Percentiles rank a stretch among this genome's conserved stretches.
These are phyloP conservation scores for Ophiostoma australiae DNA, from an alignment of 2,329 filamentous ascomycete species.

Conservation along the genomic window DNA sequence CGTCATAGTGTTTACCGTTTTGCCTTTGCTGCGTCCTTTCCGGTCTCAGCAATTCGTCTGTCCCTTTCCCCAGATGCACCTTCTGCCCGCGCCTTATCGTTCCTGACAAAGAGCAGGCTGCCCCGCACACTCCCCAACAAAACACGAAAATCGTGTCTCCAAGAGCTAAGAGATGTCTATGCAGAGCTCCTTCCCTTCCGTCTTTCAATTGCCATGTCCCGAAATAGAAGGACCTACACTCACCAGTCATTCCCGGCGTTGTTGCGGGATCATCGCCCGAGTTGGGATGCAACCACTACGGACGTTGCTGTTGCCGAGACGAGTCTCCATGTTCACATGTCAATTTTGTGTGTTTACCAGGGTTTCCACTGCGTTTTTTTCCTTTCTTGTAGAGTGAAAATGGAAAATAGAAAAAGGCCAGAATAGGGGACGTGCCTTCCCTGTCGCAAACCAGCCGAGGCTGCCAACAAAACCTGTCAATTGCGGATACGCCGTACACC, in stretches of 20 bases:
- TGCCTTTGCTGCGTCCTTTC: not conserved
- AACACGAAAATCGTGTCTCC: not conserved
- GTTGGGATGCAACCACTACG: not conserved
- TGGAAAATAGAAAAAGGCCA: not conserved
- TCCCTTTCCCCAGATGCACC: not conserved
- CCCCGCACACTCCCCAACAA: slow-evolving; percentile 25
- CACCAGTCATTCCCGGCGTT: not conserved
- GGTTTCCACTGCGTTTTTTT: not conserved
- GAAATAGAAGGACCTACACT: not conserved
- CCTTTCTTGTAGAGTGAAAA: not conserved
- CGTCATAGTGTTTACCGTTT: not conserved
- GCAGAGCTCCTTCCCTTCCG: not conserved
- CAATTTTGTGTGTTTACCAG: not conserved
- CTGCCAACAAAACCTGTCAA: slow-evolving; percentile 20
- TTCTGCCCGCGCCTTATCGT: not conserved
- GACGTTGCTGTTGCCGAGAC: not conserved
- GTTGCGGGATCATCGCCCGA: slow-evolving; percentile 1
- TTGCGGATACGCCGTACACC: not conserved
- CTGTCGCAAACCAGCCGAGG: slow-evolving; percentile 19
- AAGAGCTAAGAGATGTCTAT: not conserved
- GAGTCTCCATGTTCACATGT: slow-evolving; percentile 12
- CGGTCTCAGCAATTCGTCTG: not conserved
- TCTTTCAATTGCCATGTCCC: slow-evolving; percentile 3
- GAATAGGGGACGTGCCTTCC: not conserved
- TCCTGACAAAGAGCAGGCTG: slow-evolving; percentile 14